Base-by-base conservation (phyloP, 345 rosid species). In the Fremontodendron californicum region DNA sequence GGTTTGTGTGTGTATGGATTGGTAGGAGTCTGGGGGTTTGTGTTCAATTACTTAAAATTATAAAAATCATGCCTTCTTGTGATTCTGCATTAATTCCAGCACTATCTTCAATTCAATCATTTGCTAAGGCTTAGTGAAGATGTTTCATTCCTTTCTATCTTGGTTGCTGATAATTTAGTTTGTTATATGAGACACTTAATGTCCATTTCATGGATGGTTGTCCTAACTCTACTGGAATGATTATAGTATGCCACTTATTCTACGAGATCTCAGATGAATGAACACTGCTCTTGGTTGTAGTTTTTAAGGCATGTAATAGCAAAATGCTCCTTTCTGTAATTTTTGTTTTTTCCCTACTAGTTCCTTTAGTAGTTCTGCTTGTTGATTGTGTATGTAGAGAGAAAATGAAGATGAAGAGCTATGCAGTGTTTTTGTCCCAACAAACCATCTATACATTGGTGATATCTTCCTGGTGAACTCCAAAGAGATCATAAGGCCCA, bases 361-460 rank as follows among this genome's bases (percentile, higher is more conserved):
- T 78, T 77, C 37, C 60, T 67, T 46, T 73, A 39, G 25, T 48
- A 7, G 23, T 43, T 57, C 25, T 40, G 66, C 52, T 76, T 51
- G 40, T 37, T 70, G 75, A 19, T 70, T 39, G 9, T 61, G 37
- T 69, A 31, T 81, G 80, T 88, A 88, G 93, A 82, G 83, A 81
- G 90, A 90, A 33, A 84, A 83, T 78, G 91, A 85, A 79, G 93
- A 90, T 75, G 93, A 90, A 78, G 93, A 90, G 82, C 68, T 90
- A 54, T 90, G 93, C 35, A 88, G 93, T 77, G 90, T 90, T 66
- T 90, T 85, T 52, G 91, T 90, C 77, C 93, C 93, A 18, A 90
- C 91, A 74, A 88, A 90, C 82, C 91, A 90, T 81, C 85, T 90
- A 43, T 90, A 90, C 76, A 85, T 88, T 55, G 93, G 90, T 23